Conservation (phyloP, 2,329 filamentous ascomycete genomes). For the Colletotrichum melonis region DNA sequence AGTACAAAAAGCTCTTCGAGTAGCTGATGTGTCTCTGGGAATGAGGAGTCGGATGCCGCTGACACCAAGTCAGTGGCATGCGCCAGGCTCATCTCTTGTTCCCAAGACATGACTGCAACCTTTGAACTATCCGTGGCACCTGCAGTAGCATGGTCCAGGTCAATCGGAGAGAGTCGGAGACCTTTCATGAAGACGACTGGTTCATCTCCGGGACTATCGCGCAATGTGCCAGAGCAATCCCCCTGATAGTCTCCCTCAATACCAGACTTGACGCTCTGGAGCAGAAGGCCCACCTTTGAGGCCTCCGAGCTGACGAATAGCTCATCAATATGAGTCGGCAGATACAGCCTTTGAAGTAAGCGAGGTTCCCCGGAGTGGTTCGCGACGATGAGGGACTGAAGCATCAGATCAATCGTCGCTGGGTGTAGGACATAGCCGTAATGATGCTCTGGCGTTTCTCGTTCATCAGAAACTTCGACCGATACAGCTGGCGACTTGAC, state of each 20-base stretch:
- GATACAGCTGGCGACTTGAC: not conserved
- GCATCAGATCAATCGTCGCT: constrained; percentile 2
- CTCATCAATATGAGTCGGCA: constrained; percentile 8
- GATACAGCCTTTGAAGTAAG: not conserved
- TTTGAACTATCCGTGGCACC: not conserved
- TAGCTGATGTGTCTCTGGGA: not conserved
- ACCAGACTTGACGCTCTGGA: not conserved
- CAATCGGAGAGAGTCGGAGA: not conserved
- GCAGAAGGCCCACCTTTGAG: rapidly evolving
- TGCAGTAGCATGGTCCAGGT: not conserved
- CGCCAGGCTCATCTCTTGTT: not conserved
- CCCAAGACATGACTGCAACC: not conserved
- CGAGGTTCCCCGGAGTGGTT: not conserved
- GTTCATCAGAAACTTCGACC: not conserved
- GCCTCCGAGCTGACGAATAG: not conserved
- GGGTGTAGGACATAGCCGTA: not conserved
- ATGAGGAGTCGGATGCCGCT: not conserved
- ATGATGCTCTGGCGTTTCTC: not conserved
- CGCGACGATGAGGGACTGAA: constrained; percentile 14
- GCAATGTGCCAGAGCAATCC: rapidly evolving
- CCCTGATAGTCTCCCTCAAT: not conserved
- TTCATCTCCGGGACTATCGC: not conserved
- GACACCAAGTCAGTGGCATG: not conserved
- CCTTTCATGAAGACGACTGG: constrained; percentile 2
- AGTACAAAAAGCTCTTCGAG: constrained; percentile 7